Evolutionary conservation across 305 asterid genomes (phyloP).

Genomic region (Solanum aculeatissimum): DNA sequence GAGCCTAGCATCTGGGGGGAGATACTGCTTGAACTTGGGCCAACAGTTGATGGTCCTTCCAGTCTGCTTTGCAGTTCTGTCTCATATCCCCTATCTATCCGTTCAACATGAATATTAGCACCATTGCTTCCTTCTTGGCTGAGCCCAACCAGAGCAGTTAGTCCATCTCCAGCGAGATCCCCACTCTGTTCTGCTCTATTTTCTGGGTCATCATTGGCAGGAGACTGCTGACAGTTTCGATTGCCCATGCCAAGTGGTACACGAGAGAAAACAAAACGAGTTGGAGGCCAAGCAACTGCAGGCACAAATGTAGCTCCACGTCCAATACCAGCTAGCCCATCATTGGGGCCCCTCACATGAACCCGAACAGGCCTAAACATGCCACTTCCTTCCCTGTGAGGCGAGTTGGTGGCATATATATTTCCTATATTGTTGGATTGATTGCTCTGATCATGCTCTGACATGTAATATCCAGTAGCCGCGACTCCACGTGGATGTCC

Average conservation of each 20-base stretch:
- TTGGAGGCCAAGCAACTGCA: conserved; percentile 87
- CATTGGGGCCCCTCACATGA: conserved; percentile 75
- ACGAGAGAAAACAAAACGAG: conserved; percentile 96
- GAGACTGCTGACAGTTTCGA: conserved; percentile 65
- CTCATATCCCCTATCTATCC: conserved; percentile 47
- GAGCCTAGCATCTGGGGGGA: conserved; percentile 62
- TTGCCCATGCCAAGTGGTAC: conserved; percentile 88
- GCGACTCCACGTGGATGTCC: conserved; percentile 57
- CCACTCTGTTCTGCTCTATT: conserved; percentile 60
- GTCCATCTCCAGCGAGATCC: conserved; percentile 83
- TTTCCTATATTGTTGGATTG: conserved; percentile 49
- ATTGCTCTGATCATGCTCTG: conserved; percentile 57
- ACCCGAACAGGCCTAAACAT: conserved; percentile 75
- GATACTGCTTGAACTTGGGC: conserved; percentile 44
- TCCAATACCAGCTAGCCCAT: conserved; percentile 96
- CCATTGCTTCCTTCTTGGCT: conserved; percentile 64
- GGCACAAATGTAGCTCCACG: conserved; percentile 80
- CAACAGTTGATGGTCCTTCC: conserved; percentile 36
- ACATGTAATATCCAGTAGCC: conserved; percentile 56
- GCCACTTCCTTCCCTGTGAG: conserved; percentile 74
- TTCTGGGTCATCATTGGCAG: conserved; percentile 70
- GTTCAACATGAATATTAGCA: conserved; percentile 48
- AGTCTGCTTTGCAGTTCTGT: conserved; percentile 35
- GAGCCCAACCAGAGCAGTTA: conserved; percentile 95
- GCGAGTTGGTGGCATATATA: conserved; percentile 56